Conservation (phyloP, 441 rosid genomes). For the Populus hybrid region DNA sequence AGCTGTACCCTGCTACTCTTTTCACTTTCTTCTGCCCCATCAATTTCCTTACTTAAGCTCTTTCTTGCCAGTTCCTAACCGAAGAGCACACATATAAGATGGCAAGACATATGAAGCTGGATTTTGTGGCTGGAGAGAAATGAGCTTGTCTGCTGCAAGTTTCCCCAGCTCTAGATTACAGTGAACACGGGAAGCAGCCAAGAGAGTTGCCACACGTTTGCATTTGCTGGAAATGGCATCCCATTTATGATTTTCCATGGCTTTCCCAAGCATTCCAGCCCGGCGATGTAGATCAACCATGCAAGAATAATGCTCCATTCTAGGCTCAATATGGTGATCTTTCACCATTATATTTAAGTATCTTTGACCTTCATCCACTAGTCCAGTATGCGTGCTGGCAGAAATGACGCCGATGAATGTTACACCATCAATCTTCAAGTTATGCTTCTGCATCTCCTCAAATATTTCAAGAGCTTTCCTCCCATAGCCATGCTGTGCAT, state of each 20-base stretch:
- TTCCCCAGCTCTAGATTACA: constrained; percentile 60
- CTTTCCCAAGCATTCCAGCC: constrained; percentile 73
- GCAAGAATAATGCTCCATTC: constrained; percentile 81
- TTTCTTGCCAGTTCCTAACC: constrained; percentile 53
- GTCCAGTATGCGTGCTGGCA: constrained; percentile 84
- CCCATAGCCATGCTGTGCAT: constrained; percentile 74
- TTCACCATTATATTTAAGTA: constrained; percentile 63
- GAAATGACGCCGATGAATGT: constrained; percentile 74
- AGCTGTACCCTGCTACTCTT: constrained; percentile 86
- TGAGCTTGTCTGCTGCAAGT: constrained; percentile 73
- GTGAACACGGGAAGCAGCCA: constrained; percentile 72
- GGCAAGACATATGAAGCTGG: constrained; percentile 72
- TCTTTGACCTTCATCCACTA: constrained; percentile 63
- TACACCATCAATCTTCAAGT: constrained; percentile 58
- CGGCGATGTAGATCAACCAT: constrained; percentile 84
- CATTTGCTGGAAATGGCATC: constrained; percentile 51
- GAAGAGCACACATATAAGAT: constrained; percentile 55
- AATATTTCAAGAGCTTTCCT: constrained; percentile 60
- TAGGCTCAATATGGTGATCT: constrained; percentile 49
- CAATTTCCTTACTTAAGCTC: constrained; percentile 50
- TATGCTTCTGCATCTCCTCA: constrained; percentile 62
- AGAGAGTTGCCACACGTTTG: constrained; percentile 75
- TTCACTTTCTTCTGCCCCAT: constrained; percentile 64
- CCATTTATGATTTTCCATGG: constrained; percentile 61
- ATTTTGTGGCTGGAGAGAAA: constrained; percentile 69